phyloP scores from a whole-genome alignment of 495 filamentous ascomycete species.

The Aspergillus heteromorphus region DNA sequence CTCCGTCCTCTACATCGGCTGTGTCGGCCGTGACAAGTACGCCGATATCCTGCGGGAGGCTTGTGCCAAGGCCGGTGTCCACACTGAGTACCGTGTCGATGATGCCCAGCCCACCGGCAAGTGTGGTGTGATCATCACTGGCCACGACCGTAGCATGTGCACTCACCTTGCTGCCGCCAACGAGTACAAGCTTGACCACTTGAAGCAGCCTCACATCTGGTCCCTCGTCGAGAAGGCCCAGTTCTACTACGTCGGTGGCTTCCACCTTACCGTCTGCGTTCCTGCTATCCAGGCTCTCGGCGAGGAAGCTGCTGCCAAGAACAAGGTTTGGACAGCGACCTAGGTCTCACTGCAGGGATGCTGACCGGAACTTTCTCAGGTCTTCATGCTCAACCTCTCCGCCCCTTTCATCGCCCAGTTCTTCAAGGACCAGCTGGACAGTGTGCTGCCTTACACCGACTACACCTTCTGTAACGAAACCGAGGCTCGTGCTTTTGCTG shows the following conservation, averaged over 20 bases:
- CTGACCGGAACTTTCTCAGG: slow-evolving; percentile 27
- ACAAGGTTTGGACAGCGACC: slow-evolving; percentile 56
- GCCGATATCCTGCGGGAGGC: slow-evolving; percentile 77
- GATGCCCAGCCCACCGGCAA: slow-evolving; percentile 76
- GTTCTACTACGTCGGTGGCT: slow-evolving; percentile 90
- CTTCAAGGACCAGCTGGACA: slow-evolving; percentile 93
- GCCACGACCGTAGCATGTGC: slow-evolving; percentile 86
- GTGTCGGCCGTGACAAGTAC: slow-evolving; percentile 87
- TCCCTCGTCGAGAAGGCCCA: slow-evolving; percentile 78
- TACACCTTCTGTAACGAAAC: slow-evolving; percentile 97
- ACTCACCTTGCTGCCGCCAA: slow-evolving; percentile 96
- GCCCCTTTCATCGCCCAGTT: slow-evolving; percentile 95
- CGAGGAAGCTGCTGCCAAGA: slow-evolving; percentile 78
- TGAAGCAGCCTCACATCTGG: slow-evolving; percentile 90
- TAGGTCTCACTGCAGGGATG: neutral
- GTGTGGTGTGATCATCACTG: slow-evolving; percentile 95
- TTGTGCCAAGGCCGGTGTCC: slow-evolving; percentile 73
- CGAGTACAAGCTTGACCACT: slow-evolving; percentile 90
- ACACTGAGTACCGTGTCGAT: slow-evolving; percentile 90
- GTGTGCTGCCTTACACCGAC: slow-evolving; percentile 84
- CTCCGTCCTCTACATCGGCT: slow-evolving; percentile 86
- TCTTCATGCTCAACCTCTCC: slow-evolving; percentile 82
- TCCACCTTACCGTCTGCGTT: slow-evolving; percentile 83
- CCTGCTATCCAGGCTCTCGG: slow-evolving; percentile 83
- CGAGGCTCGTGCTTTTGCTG: slow-evolving; percentile 80